Base-by-base conservation (phyloP, 768 basidiomycete species). In the Termitomyces sp. region DNA sequence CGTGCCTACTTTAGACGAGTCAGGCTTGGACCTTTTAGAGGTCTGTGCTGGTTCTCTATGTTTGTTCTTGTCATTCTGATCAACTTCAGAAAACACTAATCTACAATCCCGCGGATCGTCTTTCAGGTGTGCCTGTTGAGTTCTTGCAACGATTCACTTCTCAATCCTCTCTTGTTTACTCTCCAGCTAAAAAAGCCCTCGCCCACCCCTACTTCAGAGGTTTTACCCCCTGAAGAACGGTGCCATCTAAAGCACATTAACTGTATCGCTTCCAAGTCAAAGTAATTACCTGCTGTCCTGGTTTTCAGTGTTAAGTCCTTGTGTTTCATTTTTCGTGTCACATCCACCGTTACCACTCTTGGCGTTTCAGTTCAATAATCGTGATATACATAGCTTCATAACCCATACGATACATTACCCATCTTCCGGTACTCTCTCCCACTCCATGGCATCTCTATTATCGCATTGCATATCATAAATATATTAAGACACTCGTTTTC, bases 51-150 rank as follows among this genome's bases (percentile, higher is more conserved):
- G 63, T 22, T 32, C 16, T 46, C 44, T 47, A 48, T 56, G 9
- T 26, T 13, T 13, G 10, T 20, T 50, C 50, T 35, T 46, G 2
- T 40, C 32, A 30, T 43, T 43, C 51, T 61, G 6, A 50, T 49
- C 9, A 3, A 33, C 33, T 5, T 24, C 6, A 90, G 83, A 77
- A 78, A 63, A 87, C 85, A 26, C 71, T 97, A 62, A 85, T 85
- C 6, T 98, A 94, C 69, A 94, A 98, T 70, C 90, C 92, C 0
- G 86, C 93, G 26, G 89, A 89, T 68, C 88, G 94, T 46, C 94
- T 98, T 68, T 97, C 94, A 51, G 93, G 93, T 92, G 68, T 62
- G 84, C 68, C 14, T 45, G 30, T 38, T n/a, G 30, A n/a, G 6
- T 26, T 24, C 20, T 35, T 32, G 35, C 35, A 32, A 33, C 2